Evolutionary conservation across 768 basidiomycete genomes (phyloP), one percentile per base, ranked within the genome.

Genomic region (Kwoniella botswanensis): DNA sequence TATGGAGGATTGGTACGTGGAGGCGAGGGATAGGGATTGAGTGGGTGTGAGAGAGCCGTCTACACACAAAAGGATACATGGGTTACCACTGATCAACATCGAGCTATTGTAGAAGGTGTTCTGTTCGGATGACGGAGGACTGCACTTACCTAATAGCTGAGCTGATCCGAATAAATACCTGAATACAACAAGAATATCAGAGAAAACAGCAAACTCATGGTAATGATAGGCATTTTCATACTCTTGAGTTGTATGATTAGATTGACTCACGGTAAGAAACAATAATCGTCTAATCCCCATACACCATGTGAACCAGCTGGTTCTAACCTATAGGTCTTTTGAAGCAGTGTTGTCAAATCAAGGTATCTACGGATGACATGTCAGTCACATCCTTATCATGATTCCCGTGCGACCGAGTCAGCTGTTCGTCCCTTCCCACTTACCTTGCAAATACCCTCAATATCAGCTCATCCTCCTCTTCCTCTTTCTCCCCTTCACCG

Each of bases 301-400:
- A 98, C 96, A 4, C 97, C 97, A 80, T 98, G 95, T 72, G 93
- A 95, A 9, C 97, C 97, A 2, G 97, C 97, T 5, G 95, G 94
- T 83, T 98, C 96, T 11, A 99, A 89, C 60, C 87, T 89, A 82
- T 98, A 99, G 42, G 88, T 88, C 72, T 94, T 92, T 81, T 98
- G 94, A 17, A 98, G 86, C 67, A 87, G 88, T 89, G 93, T 94
- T 72, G 91, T 84, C 43, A 98, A 86, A 43, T 87, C 86, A 54
- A 94, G 84, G 81, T 99, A 99, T 55, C 91, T 92, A 88, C 13
- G 1, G 26, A 90, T 88, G 26, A 11, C 0, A 42, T 11, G 3
- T 12, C 65, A 64, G 63, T 4, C 21, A 65, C 13, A 17, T 29
- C 4, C 22, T n/a, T 35, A 35, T 35, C 35, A 6, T 35, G 7